Conservation (phyloP, 2,329 filamentous ascomycete species). For the Scedosporium aurantiacum region DNA sequence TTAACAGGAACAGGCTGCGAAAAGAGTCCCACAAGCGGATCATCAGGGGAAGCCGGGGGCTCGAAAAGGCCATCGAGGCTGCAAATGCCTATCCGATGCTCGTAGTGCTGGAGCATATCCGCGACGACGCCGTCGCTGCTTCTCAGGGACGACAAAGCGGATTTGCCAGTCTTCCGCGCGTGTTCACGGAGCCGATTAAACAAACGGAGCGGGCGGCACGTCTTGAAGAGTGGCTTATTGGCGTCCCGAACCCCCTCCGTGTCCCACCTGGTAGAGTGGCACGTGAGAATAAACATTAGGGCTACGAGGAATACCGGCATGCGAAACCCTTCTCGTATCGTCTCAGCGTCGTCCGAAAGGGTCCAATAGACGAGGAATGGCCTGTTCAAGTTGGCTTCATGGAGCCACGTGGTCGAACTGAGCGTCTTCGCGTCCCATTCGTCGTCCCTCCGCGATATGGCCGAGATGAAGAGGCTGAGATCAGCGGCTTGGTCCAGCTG, state of each 20-base stretch:
- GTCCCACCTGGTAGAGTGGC: neutral
- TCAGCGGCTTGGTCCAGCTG: neutral
- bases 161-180: neutral
- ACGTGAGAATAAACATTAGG: neutral
- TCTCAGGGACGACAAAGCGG: neutral
- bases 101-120: neutral
- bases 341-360: neutral
- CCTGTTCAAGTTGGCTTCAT: neutral
- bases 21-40: neutral
- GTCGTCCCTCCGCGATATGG: neutral
- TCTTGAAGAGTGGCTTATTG: neutral
- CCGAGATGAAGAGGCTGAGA: neutral
- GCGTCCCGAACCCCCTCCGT: neutral
- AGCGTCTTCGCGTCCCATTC: neutral
- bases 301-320: neutral
- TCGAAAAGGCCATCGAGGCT: neutral
- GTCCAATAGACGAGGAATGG: neutral
- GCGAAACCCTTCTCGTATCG: neutral
- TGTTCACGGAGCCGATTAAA: neutral
- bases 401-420: neutral
- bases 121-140: neutral
- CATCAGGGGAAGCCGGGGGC: neutral
- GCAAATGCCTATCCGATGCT: neutral
- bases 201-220: too few relatives aligned
- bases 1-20: neutral